Conservation (phyloP, 2,329 filamentous ascomycete genomes). For the Zymoseptoria ardabiliae region DNA sequence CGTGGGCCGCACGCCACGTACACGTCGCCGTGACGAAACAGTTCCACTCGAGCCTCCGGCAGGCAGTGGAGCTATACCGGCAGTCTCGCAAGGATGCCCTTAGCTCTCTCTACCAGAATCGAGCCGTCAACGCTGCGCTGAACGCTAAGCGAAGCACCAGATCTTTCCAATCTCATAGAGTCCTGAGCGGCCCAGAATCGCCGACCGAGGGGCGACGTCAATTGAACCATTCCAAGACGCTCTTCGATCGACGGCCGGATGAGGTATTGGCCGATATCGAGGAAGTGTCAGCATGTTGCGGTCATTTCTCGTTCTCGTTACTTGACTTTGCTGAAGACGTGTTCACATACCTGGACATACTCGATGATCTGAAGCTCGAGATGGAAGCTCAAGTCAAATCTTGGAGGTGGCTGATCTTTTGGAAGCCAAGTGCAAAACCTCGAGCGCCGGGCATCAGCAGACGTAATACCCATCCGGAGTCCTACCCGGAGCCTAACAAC, state of each 20-base stretch:
- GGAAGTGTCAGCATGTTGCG: slow-evolving; percentile 94
- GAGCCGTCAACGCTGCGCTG: slow-evolving; percentile 54
- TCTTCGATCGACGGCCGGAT: slow-evolving; percentile 30
- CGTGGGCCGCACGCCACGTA: slow-evolving; percentile 42
- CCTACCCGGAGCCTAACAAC: slow-evolving; percentile 18
- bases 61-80: slow-evolving; percentile 75
- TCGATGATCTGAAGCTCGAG: slow-evolving; percentile 73
- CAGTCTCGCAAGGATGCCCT: slow-evolving; percentile 68
- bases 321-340: slow-evolving; percentile 88
- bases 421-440: slow-evolving; percentile 38
- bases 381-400: slow-evolving; percentile 52
- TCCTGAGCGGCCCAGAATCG: slow-evolving; percentile 4
- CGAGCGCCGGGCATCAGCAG: slow-evolving; percentile 2
- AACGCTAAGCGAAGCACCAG: slow-evolving; percentile 21
- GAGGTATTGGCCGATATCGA: slow-evolving; percentile 88
- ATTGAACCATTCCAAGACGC: slow-evolving; percentile 8
- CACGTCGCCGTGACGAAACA: slow-evolving; percentile 69
- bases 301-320: slow-evolving; percentile 89
- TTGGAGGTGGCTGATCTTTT: slow-evolving; percentile 85
- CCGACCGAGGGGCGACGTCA: slow-evolving; percentile 8
- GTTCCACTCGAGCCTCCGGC: slow-evolving; percentile 69
- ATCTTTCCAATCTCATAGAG: slow-evolving; percentile 54
- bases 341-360: slow-evolving; percentile 68
- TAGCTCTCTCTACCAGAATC: slow-evolving; percentile 69
- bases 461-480: slow-evolving; percentile 18